These are phyloP conservation scores for Gymnopus androsaceus DNA, from an alignment of 1,284 basidiomycete species.

Conservation along the genomic window DNA sequence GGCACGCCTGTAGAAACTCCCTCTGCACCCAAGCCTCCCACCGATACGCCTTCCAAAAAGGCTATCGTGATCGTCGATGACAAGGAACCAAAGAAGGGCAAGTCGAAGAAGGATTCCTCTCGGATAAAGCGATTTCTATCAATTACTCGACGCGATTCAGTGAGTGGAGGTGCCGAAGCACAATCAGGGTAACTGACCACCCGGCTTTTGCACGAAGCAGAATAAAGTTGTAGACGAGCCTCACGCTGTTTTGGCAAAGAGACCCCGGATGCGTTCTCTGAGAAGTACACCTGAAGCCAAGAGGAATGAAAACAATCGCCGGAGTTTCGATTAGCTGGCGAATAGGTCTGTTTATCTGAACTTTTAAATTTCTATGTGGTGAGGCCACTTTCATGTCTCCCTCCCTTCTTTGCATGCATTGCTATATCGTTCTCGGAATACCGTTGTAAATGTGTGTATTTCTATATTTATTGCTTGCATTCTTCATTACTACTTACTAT, in stretches of 20 bases:
- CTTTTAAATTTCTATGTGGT: not conserved
- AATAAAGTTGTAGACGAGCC: not conserved
- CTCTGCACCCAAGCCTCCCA: not conserved
- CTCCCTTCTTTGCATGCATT: not conserved
- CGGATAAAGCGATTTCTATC: slow-evolving; percentile 42
- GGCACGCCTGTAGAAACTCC: not conserved
- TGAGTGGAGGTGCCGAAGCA: slow-evolving; percentile 24
- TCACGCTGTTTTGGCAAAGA: slow-evolving; percentile 10
- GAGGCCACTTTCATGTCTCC: not conserved
- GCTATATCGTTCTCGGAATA: not conserved
- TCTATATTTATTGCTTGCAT: not conserved
- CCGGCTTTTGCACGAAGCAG: not conserved
- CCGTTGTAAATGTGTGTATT: not conserved
- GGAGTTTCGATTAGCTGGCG: slow-evolving; percentile 16
- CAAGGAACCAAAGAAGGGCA: slow-evolving; percentile 47
- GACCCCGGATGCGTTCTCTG: not conserved
- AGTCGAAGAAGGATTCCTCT: slow-evolving; percentile 32
- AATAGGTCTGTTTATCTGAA: not conserved
- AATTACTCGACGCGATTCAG: slow-evolving; percentile 38
- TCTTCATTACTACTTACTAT: not conserved
- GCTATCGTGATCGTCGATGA: slow-evolving; percentile 62
- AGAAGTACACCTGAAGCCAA: slow-evolving; percentile 15
- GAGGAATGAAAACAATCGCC: slow-evolving; percentile 13
- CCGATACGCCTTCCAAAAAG: slow-evolving; percentile 53
- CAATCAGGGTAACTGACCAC: not conserved